Evolutionary conservation across 1,284 basidiomycete species (phyloP).

Genomic region (Apiotrichum laibachii): DNA sequence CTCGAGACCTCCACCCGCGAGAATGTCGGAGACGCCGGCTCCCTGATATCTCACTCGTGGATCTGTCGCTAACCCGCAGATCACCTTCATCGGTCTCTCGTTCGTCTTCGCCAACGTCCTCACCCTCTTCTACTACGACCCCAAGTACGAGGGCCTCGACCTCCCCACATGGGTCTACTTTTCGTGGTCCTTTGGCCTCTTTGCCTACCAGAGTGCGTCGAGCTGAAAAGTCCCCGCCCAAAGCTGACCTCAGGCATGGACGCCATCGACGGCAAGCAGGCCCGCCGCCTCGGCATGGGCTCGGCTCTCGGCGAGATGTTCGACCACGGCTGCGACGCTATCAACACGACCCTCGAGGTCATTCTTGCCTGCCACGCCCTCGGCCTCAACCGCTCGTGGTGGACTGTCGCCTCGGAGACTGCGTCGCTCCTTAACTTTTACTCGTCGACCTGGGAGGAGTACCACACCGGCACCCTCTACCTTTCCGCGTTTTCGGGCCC

Average conservation of each 20-base stretch:
- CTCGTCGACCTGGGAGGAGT: slow-evolving; percentile 86
- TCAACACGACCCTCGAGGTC: slow-evolving; percentile 93
- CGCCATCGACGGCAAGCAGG: slow-evolving; percentile 75
- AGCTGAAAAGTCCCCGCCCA: not conserved
- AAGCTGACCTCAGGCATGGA: slow-evolving; percentile 47
- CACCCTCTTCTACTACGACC: slow-evolving; percentile 79
- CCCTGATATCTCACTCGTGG: not conserved
- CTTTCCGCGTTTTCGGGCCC: slow-evolving; percentile 94
- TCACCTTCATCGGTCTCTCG: slow-evolving; percentile 74
- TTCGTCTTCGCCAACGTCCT: slow-evolving; percentile 82
- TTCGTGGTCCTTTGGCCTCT: slow-evolving; percentile 84
- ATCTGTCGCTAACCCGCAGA: slow-evolving; percentile 53
- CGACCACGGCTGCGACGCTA: slow-evolving; percentile 87
- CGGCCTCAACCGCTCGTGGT: slow-evolving; percentile 90
- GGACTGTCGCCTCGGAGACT: slow-evolving; percentile 84
- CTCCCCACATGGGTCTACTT: slow-evolving; percentile 82
- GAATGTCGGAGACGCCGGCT: not conserved
- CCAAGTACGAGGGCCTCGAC: slow-evolving; percentile 63
- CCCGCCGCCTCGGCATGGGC: slow-evolving; percentile 89
- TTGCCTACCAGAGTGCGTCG: slow-evolving; percentile 87
- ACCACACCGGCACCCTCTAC: slow-evolving; percentile 86
- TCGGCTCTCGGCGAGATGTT: slow-evolving; percentile 87
- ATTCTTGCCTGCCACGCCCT: slow-evolving; percentile 79
- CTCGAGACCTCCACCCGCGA: not conserved
- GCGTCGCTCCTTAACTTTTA: slow-evolving; percentile 93